Evolutionary conservation across 306 rosid species (phyloP).

Genomic region (Fagus sylvatica): DNA sequence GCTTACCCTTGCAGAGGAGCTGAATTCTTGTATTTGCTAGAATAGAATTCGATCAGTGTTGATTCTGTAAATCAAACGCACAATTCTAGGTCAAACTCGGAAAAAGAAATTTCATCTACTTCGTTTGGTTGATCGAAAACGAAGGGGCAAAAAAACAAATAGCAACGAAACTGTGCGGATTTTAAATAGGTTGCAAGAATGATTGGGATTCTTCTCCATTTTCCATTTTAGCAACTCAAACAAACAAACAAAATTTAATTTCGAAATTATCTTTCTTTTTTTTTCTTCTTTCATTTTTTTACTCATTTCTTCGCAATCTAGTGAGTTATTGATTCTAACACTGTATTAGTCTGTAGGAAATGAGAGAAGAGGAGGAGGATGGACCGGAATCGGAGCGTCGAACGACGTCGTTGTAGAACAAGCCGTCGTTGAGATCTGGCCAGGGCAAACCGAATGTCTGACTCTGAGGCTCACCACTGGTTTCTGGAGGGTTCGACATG

Average conservation of each 20-base stretch:
- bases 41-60: slow-evolving; percentile 73
- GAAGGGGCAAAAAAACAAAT: too few relatives aligned
- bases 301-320: neutral
- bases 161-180: too few relatives aligned
- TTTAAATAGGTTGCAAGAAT: too few relatives aligned
- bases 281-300: neutral
- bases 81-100: neutral
- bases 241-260: neutral
- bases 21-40: slow-evolving; percentile 65
- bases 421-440: slow-evolving; percentile 87
- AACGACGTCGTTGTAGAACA: slow-evolving; percentile 75
- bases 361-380: neutral
- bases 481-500: slow-evolving; percentile 14
- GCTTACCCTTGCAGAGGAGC: slow-evolving; percentile 85
- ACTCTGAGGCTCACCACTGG: neutral
- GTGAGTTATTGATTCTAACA: neutral
- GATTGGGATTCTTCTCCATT: too few relatives aligned
- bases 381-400: slow-evolving; percentile 63
- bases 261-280: neutral
- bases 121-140: neutral
- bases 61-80: slow-evolving; percentile 38
- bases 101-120: neutral
- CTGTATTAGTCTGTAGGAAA: neutral
- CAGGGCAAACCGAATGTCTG: slow-evolving; percentile 54
- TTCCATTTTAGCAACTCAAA: neutral